Base-by-base conservation (phyloP, 495 filamentous ascomycete species). In the Wilcoxina mikolae region DNA sequence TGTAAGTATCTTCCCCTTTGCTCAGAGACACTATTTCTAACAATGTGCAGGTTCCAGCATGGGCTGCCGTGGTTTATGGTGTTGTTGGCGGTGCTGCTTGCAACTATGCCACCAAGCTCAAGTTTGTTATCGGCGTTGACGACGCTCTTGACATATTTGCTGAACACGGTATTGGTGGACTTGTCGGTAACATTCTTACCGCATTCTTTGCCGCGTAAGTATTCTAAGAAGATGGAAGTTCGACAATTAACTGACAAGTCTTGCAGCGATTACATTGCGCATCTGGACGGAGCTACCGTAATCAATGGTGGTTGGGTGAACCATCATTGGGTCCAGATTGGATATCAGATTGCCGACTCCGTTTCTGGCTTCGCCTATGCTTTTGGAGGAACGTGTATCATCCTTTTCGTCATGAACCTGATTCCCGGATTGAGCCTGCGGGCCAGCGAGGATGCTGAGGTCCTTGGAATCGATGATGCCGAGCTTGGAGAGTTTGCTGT, bases 71-170 rank as follows among this genome's bases (percentile, higher is more conserved):
- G 18, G 75, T 94, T 57, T 95, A 83, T 65, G 90, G 90, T 55
- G 74, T 93, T 42, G 77, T 89, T 31, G 89, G 85, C 45, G 90
- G 85, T 20, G 71, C 77, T 45, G 80, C 83, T 39, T 89, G 87
- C 76, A 96, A 96, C 69, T 96, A 94, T 65, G 89, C 85, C 29
- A 96, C 90, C 25, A 95, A 96, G 73, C 76, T 96, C 61, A 96
- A 96, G 73, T 96, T 90, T 70, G 65, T 88, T 50, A 70, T 95
- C 38, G 74, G 77, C 35, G 80, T 93, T 57, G 90, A 96, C 62
- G 90, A 95, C 68, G 85, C 87, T 17, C 73, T 94, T 43, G 89
- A 95, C 68, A 94, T 94, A 71, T 94, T 94, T 58, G 88, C 90
- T 38, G 90, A 90, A 28, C 90, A 96, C 68, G 84, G 72, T 26